Evolutionary conservation across 805 yeast species (phyloP).

Genomic region (Candida stauntonica): DNA sequence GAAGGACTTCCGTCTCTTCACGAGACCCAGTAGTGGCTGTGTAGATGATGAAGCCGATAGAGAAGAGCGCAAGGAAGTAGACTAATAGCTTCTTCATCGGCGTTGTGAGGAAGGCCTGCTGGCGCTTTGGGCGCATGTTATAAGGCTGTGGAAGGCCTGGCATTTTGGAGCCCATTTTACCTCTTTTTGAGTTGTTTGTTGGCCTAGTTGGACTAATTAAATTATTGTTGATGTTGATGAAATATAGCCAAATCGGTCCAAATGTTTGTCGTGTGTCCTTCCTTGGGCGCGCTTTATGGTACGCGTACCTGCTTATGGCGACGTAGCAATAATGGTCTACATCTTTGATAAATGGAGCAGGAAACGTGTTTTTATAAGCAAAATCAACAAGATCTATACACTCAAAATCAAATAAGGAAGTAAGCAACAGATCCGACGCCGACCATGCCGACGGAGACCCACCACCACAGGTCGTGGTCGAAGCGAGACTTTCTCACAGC

Average conservation of each 20-base stretch:
- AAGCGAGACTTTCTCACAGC: constrained; percentile 45
- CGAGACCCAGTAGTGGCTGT: constrained; percentile 22
- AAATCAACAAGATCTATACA: too few species aligned
- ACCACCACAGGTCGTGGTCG: constrained; percentile 53
- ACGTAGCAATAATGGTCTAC: too few species aligned
- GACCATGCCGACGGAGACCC: constrained; percentile 42
- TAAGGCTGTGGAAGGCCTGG: constrained; percentile 42
- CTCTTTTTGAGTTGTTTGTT: constrained; percentile 16
- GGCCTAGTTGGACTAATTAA: too few species aligned
- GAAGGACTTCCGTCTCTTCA: constrained; percentile 20
- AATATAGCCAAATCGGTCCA: too few species aligned
- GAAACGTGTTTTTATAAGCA: neutral
- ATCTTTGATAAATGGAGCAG: neutral
- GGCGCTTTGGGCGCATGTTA: constrained; percentile 28
- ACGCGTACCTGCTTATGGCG: too few species aligned
- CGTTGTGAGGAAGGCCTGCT: constrained; percentile 36
- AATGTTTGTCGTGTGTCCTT: too few species aligned
- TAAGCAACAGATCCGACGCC: constrained; percentile 34
- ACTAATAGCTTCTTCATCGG: constrained; percentile 42
- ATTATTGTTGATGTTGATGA: too few species aligned
- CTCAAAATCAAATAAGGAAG: constrained; percentile 23
- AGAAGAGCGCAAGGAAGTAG: constrained; percentile 32
- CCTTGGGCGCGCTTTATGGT: too few species aligned
- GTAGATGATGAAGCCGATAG: constrained; percentile 32
- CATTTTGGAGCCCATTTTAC: constrained; percentile 32